Evolutionary conservation across 2,329 filamentous ascomycete genomes (phyloP), one percentile per base, ranked within the genome.

Genomic region (Blastomyces silverae): DNA sequence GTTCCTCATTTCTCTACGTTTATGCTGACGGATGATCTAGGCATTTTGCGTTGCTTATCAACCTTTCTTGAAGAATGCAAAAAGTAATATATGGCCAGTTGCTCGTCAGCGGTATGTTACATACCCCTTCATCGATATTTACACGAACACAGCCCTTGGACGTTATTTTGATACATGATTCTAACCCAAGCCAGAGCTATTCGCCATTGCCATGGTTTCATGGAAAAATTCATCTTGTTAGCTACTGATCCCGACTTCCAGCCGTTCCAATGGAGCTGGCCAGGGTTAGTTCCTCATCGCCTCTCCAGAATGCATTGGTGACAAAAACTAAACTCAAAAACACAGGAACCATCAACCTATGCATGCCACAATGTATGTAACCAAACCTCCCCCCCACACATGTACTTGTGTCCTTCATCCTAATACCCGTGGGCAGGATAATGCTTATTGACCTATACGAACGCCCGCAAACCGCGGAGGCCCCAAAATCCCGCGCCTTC

Each of bases 391-490:
- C 46, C 28, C 22, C 2, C 46, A 34, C n/a, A 34, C 8, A 15
- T 37, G 10, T 61, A 20, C 48, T 65, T 62, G 62, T 55, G 10
- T 11, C 20, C 17, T 50, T 20, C 8, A 20, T 60, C 11, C 62
- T 64, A 37, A 64, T 56, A 15, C 13, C 10, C n/a, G 20, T 60
- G 6, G n/a, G 25, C 44, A 78, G 77, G 77, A 80, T 81, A 62
- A 77, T 81, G 74, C 76, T 81, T 31, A 79, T 81, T 63, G 79
- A 81, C 67, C 72, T 81, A 1, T 81, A 81, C 65, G 79, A 81
- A 64, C 74, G 79, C 34, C 79, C 79, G 0, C 72, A 75, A 55
- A 80, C 78, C 64, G 73, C 78, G 0, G 79, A 81, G 67, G 79
- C 79, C 6, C 69, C 77, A 0, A 76, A 72, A 58, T 80, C 79